Conservation (phyloP, 2,329 filamentous ascomycete species). For the Emergomyces africanus region DNA sequence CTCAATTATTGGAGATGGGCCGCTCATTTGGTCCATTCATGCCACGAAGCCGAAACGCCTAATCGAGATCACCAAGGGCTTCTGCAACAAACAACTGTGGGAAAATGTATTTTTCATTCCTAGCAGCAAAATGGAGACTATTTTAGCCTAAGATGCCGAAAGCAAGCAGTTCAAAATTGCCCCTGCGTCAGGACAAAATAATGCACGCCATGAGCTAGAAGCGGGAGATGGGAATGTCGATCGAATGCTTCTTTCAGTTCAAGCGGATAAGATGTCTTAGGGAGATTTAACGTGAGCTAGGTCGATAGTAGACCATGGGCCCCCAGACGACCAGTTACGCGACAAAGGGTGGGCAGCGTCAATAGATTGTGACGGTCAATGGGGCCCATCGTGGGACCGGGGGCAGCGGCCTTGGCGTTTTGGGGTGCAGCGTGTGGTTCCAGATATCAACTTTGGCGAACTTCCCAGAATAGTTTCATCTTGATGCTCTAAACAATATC, state of each 20-base stretch:
- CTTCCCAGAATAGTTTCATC: neutral
- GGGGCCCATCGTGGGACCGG: no score
- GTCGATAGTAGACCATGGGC: neutral
- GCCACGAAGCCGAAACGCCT: neutral
- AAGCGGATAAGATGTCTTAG: neutral
- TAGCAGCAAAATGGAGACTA: no score
- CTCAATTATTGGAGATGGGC: neutral
- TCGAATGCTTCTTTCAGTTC: neutral
- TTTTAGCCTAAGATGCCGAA: neutral
- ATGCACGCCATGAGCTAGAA: no score
- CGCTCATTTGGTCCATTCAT: neutral
- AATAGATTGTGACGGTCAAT: neutral
- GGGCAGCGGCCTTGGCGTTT: no score
- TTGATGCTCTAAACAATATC: neutral
- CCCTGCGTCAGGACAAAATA: no score
- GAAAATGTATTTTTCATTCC: neutral
- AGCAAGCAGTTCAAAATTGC: neutral
- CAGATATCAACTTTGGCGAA: neutral
- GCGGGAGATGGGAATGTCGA: neutral
- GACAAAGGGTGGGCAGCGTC: neutral
- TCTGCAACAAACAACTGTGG: neutral
- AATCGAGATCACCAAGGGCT: neutral
- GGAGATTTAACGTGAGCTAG: neutral
- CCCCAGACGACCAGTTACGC: neutral
- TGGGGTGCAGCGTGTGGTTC: no score